These are phyloP conservation scores for Vigna mungo DNA, from an alignment of 306 rosid genomes.

Conservation along the genomic window DNA sequence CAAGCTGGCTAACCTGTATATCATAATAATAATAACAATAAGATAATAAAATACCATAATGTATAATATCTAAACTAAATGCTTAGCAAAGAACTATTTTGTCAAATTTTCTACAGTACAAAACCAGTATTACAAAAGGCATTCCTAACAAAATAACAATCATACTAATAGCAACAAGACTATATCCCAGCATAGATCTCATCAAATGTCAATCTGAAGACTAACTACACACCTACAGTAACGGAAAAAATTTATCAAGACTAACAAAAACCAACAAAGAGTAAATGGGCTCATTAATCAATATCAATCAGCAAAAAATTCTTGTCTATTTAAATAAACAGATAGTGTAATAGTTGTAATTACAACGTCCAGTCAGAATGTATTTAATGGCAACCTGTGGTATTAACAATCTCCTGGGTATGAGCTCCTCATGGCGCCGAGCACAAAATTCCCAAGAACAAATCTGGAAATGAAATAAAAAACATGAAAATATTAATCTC, in stretches of 20 bases:
- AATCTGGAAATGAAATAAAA: slow-evolving; percentile 60
- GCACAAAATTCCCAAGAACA: slow-evolving; percentile 99
- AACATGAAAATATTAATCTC: slow-evolving; percentile 35
- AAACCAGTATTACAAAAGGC: slow-evolving; percentile 19
- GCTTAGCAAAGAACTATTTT: not conserved
- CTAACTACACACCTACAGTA: slow-evolving; percentile 10
- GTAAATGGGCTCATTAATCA: slow-evolving; percentile 17
- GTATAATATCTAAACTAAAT: slow-evolving; percentile 20
- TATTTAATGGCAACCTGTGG: slow-evolving; percentile 76
- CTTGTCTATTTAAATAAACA: slow-evolving; percentile 29
- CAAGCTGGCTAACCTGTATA: slow-evolving; percentile 93
- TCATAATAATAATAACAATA: not conserved
- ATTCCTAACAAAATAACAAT: slow-evolving; percentile 19
- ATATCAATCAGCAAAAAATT: slow-evolving; percentile 22
- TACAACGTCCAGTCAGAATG: slow-evolving; percentile 30
- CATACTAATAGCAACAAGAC: slow-evolving; percentile 18
- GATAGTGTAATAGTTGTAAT: slow-evolving; percentile 22
- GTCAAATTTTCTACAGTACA: slow-evolving; percentile 8
- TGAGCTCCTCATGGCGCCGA: slow-evolving; percentile 97
- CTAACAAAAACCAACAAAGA: slow-evolving; percentile 3
- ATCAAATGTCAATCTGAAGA: slow-evolving; percentile 28
- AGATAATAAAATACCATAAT: slow-evolving; percentile 27
- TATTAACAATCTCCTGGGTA: slow-evolving; percentile 90
- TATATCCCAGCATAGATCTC: not conserved
- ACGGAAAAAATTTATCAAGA: not conserved